A percentile compares a stretch with the other conserved stretches of the same genome.
Conservation (phyloP, 2,329 filamentous ascomycete genomes). For the Gaeumannomyces sp. region DNA sequence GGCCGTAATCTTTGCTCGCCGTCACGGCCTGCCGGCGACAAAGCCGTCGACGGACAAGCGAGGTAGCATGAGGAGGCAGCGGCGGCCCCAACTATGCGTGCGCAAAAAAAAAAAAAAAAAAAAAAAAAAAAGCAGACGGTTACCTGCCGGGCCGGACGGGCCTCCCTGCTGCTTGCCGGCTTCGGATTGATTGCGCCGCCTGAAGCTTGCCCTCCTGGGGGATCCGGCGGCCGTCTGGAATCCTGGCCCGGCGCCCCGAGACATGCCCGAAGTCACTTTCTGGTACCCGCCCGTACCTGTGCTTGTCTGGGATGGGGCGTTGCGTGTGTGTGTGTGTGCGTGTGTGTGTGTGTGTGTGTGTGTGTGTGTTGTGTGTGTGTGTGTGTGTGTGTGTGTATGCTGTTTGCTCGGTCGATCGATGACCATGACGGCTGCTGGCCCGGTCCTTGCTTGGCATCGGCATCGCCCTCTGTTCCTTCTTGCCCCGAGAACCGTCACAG, state of each 20-base stretch:
- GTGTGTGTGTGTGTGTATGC: too few relatives aligned
- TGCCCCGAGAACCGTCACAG: too few relatives aligned
- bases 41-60: too few relatives aligned
- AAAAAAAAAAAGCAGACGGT: not conserved
- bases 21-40: too few relatives aligned
- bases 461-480: not conserved
- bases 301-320: too few relatives aligned
- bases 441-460: not conserved
- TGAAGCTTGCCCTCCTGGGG: not conserved
- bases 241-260: not conserved
- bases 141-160: not conserved
- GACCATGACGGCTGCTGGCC: not conserved
- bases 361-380: not conserved
- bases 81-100: too few relatives aligned
- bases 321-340: not conserved
- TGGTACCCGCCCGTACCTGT: not conserved
- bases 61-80: too few relatives aligned
- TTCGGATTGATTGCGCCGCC: not conserved
- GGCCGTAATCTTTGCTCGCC: too few relatives aligned
- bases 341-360: too few relatives aligned
- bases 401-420: not conserved
- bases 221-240: not conserved
- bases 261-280: not conserved
- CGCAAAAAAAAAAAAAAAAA: not conserved
- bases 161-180: not conserved